Percentiles rank a stretch among this genome's conserved stretches.
Conservation (phyloP, 768 basidiomycete species). For the Vishniacozyma victoriae region DNA sequence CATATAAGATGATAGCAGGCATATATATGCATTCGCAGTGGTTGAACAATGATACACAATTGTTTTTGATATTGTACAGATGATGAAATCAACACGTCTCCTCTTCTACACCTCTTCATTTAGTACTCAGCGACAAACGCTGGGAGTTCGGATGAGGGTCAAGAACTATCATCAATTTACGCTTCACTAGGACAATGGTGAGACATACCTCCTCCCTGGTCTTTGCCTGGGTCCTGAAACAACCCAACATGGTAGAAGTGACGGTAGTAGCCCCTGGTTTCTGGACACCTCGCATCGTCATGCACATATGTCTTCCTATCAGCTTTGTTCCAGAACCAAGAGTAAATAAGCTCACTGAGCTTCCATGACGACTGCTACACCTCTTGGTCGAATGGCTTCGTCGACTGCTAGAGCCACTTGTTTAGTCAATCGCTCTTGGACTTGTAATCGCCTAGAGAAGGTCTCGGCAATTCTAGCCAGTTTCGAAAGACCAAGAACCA, state of each 20-base stretch:
- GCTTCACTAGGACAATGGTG: not conserved
- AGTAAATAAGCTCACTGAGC: slow-evolving; percentile 65
- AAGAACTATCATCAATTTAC: slow-evolving; percentile 30
- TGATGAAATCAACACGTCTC: no score
- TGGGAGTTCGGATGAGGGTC: slow-evolving; percentile 43
- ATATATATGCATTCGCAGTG: no score
- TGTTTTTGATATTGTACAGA: no score
- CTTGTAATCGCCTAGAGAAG: slow-evolving; percentile 88
- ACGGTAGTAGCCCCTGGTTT: slow-evolving; percentile 94
- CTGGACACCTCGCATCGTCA: slow-evolving; percentile 99
- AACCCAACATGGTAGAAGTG: slow-evolving; percentile 96
- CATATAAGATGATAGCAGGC: no score
- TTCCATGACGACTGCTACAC: slow-evolving; percentile 99
- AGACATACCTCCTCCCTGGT: slow-evolving; percentile 71
- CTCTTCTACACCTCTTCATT: no score
- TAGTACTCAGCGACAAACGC: slow-evolving; percentile 20
- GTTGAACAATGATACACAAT: no score
- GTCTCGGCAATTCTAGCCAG: slow-evolving; percentile 96
- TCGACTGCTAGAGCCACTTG: slow-evolving; percentile 98
- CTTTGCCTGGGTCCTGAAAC: slow-evolving; percentile 97
- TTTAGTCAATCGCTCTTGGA: slow-evolving; percentile 94
- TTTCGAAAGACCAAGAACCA: slow-evolving; percentile 91
- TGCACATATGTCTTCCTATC: slow-evolving; percentile 78
- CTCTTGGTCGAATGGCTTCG: slow-evolving; percentile 94
- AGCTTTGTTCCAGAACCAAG: not conserved